Base-by-base conservation (phyloP, 2,329 filamentous ascomycete species). In the Cercospora sesami region DNA sequence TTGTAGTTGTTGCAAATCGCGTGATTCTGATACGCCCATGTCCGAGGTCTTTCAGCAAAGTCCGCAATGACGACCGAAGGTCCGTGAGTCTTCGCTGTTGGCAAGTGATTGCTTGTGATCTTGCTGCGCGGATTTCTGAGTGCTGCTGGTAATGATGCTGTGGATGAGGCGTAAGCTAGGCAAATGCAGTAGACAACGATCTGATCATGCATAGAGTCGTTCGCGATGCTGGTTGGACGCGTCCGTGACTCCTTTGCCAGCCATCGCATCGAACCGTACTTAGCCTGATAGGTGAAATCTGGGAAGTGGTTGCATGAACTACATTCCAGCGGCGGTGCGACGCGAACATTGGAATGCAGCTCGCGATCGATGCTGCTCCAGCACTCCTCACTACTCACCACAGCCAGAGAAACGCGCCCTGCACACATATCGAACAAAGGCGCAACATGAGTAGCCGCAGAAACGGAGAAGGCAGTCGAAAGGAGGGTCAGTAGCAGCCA, bases 241-340 rank as follows among this genome's bases (percentile, higher is more conserved):
- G 23, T 51, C 26, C 10, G 21, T 28, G 42, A 28, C 39, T 23
- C 62, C 51, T 45, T 39, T 53, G 60, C 67, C 67, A 68, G 67
- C 67, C 67, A 68, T 68, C 63, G 60, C 36, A 59, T 63, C 58
- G 60, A 45, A 51, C 7, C 16, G 30, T 12, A 10, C 36, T 30
- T 31, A 48, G 30, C 30, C 51, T 60, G 67, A 66, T 48, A 64
- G 59, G 45, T 36, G 42, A 51, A n/a, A 66, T 53, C 21, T 36
- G 21, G 21, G n/a, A 28, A 68, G 67, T 60, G 63, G 58, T 66
- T 68, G 63, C 67, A 66, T 68, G 63, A 63, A 62, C 55, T 68
- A 57, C 67, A 68, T 68, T 68, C 67, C 67, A 66, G 33, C 39
- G 26, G 39, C 5, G 48, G 63, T 12, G 8, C 48, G 48, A 60